A percentile compares a stretch with the other conserved stretches of the same genome.
phyloP scores from a whole-genome alignment of 2,329 filamentous ascomycete species.

The Xylariales sp. region DNA sequence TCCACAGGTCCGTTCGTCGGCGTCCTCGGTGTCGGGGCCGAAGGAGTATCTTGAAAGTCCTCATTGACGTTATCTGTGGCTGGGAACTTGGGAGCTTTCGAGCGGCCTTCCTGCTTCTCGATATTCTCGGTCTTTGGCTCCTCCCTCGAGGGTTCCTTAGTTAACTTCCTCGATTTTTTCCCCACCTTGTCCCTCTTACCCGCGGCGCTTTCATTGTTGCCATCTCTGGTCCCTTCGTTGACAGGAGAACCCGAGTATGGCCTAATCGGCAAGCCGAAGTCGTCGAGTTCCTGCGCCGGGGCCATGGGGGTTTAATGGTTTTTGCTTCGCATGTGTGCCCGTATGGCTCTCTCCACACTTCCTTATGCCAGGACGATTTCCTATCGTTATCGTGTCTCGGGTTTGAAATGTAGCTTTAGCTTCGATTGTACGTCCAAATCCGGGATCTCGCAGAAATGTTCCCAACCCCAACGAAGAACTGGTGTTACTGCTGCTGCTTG shows the following conservation, averaged over 20 bases:
- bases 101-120: constrained; percentile 3
- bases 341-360: constrained; percentile 1
- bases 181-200: constrained; percentile 9
- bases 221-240: constrained; percentile 8
- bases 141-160: constrained; percentile 7
- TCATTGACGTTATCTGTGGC: constrained; percentile 33
- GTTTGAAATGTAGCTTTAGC: no score
- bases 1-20: constrained; percentile 15
- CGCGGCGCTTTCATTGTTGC: constrained; percentile 8
- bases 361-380: no score
- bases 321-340: constrained; percentile 26
- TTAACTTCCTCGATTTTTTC: not conserved
- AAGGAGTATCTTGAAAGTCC: constrained; percentile 33
- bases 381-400: no score
- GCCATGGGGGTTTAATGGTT: constrained; percentile 25
- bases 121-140: constrained; percentile 5
- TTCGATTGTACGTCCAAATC: no score
- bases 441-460: no score
- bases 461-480: no score
- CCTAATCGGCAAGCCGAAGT: constrained; percentile 65
- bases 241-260: constrained; percentile 35
- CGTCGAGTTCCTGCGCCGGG: constrained; percentile 51
- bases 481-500: no score
- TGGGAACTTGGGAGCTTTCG: constrained; percentile 17
- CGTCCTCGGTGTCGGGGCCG: constrained; percentile 22